Conservation (phyloP, 306 rosid species). For the Prunus kanzakura region DNA sequence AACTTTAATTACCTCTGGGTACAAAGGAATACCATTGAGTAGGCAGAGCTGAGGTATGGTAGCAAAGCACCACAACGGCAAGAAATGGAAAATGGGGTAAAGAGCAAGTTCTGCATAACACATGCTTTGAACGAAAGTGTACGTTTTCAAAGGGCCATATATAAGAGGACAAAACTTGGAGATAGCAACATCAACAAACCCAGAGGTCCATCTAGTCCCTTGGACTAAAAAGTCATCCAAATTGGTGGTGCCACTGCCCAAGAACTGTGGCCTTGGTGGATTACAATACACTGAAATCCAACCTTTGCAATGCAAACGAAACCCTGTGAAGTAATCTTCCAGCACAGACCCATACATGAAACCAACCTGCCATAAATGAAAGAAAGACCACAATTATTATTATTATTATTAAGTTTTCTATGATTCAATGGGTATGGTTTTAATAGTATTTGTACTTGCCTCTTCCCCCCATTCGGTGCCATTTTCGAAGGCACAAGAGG, state of each 20-base stretch:
- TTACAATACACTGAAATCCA: constrained; percentile 62
- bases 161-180: constrained; percentile 57
- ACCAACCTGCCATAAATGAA: constrained; percentile 48
- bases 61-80: constrained; percentile 53
- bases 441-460: constrained; percentile 20
- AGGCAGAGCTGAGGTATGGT: constrained; percentile 64
- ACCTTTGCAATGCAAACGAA: constrained; percentile 51
- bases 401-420: neutral
- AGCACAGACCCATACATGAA: constrained; percentile 46
- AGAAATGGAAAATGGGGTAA: constrained; percentile 42
- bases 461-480: constrained; percentile 61
- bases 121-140: constrained; percentile 40
- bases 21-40: constrained; percentile 45
- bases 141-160: constrained; percentile 37
- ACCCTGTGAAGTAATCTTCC: constrained; percentile 68
- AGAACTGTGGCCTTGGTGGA: constrained; percentile 60
- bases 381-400: neutral
- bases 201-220: constrained; percentile 62
- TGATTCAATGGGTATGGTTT: neutral
- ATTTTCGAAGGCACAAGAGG: constrained; percentile 53
- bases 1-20: constrained; percentile 55
- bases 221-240: constrained; percentile 61
- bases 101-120: constrained; percentile 43
- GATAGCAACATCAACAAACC: constrained; percentile 50
- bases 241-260: constrained; percentile 51